These are phyloP conservation scores for Tolypocladium sp. DNA, from an alignment of 2,329 filamentous ascomycete genomes.

Conservation along the genomic window DNA sequence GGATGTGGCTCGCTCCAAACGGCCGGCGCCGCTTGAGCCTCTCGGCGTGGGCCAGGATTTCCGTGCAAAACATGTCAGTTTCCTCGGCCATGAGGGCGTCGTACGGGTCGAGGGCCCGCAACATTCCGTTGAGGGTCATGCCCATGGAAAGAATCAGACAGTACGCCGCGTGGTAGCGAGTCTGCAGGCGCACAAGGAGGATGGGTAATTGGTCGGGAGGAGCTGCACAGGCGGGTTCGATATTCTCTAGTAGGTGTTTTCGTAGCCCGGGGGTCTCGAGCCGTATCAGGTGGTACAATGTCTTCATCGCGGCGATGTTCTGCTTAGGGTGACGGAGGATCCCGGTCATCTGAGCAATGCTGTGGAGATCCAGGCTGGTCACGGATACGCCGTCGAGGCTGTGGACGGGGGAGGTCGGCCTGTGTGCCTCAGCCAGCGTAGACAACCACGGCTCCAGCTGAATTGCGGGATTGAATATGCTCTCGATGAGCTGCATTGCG, in stretches of 20 bases:
- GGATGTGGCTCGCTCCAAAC: slow-evolving; percentile 16
- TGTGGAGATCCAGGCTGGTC: slow-evolving; percentile 5
- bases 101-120: slow-evolving; percentile 10
- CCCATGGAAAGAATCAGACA: slow-evolving; percentile 10
- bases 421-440: not conserved
- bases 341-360: slow-evolving; percentile 9
- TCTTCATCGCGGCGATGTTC: slow-evolving; percentile 8
- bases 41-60: slow-evolving; percentile 13
- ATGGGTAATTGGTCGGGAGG: not conserved
- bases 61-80: slow-evolving; percentile 8
- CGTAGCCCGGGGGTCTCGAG: slow-evolving; percentile 7
- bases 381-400: not conserved
- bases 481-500: slow-evolving; percentile 19
- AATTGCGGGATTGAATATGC: slow-evolving; percentile 17
- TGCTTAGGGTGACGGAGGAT: slow-evolving; percentile 9
- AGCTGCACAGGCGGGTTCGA: not conserved
- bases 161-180: slow-evolving; percentile 8
- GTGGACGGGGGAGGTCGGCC: not conserved
- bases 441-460: slow-evolving; percentile 13
- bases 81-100: slow-evolving; percentile 8
- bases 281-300: slow-evolving; percentile 9
- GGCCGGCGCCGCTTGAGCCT: slow-evolving; percentile 12
- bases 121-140: slow-evolving; percentile 13
- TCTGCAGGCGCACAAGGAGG: slow-evolving; percentile 2
- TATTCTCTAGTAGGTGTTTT: not conserved